Conservation (phyloP, 768 basidiomycete species). For the Termitomyces sp. region DNA sequence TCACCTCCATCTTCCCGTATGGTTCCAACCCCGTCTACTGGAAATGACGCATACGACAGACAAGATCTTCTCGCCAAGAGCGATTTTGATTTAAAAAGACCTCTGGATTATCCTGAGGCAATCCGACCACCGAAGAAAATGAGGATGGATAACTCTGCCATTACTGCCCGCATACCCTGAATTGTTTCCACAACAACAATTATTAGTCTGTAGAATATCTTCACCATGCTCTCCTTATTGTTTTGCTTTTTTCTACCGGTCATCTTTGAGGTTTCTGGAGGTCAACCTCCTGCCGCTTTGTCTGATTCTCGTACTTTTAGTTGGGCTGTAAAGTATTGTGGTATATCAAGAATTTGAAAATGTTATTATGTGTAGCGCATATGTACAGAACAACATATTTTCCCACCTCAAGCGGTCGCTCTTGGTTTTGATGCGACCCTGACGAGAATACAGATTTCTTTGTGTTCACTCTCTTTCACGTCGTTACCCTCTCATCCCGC, state of each 20-base stretch:
- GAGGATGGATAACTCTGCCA: slow-evolving; percentile 53
- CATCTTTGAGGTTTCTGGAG: slow-evolving; percentile 17
- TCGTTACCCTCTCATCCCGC: slow-evolving; percentile 4
- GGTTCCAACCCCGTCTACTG: slow-evolving; percentile 45
- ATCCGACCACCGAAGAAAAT: slow-evolving; percentile 66
- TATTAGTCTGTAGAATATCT: slow-evolving; percentile 33
- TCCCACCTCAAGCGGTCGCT: slow-evolving; percentile 12
- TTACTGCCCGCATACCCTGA: slow-evolving; percentile 54
- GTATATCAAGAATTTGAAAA: slow-evolving; percentile 8
- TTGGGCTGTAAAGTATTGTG: slow-evolving; percentile 28
- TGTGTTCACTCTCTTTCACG: slow-evolving; percentile 6
- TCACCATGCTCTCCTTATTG: slow-evolving; percentile 26
- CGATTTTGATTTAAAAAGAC: slow-evolving; percentile 59
- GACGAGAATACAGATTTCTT: slow-evolving; percentile 7
- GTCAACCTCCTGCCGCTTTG: slow-evolving; percentile 14
- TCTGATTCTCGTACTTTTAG: slow-evolving; percentile 12
- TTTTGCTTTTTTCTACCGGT: slow-evolving; percentile 20
- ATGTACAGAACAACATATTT: slow-evolving; percentile 10
- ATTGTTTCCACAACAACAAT: slow-evolving; percentile 17
- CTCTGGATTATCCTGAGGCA: slow-evolving; percentile 50
- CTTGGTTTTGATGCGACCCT: slow-evolving; percentile 14
- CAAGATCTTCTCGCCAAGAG: slow-evolving; percentile 41
- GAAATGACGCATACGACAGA: slow-evolving; percentile 33
- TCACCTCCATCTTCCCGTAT: slow-evolving; percentile 58
- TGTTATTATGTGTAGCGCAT: slow-evolving; percentile 1